Base-by-base conservation (phyloP, 129 eudicot genomes). In the Artemisia argyi region DNA sequence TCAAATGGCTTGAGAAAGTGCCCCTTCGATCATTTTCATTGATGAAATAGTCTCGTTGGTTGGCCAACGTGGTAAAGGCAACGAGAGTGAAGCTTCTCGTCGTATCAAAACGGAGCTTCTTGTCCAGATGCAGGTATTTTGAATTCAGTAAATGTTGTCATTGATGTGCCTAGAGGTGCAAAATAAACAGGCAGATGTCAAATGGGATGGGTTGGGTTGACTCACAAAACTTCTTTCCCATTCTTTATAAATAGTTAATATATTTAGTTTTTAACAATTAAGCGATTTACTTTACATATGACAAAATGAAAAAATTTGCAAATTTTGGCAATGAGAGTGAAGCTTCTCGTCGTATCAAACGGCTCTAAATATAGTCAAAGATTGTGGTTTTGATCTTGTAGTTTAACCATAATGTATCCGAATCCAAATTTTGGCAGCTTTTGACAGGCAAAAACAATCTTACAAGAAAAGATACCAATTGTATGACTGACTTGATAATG, bases 31-130 rank as follows among this genome's bases (percentile, higher is more conserved):
- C 66, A 87, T 87, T 61, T 87, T 87, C 66, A 69, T 87, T 73
- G 92, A 87, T 76, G 92, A 87, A 79, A 87, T 87, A 60, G 92
- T 83, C 73, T 87, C 92, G 50, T 76, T 87, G 72, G 22, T 20
- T 20, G 22, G 22, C 22, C 22, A 20, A 20, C 22, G 22, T 20
- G 22, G 80, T 62, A 88, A 87, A 81, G 92, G 92, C 42, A 87
- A 83, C 26, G 92, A 87, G 76, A 87, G 92, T 69, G 92, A 87
- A 81, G 92, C 92, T 49, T 87, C 92, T 28, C 82, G 92, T 9
- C 92, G 88, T 75, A 87, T 87, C 59, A 87, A 87, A 72, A 87
- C 92, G 15, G 88, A 87, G 65, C 92, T 87, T 75, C 86, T 87
- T 61, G 92, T 87, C n/a, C 88, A 87, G 62, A 87, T 87, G 92